These are phyloP conservation scores for Laguncularia racemosa DNA, from an alignment of 345 rosid genomes.

Conservation along the genomic window DNA sequence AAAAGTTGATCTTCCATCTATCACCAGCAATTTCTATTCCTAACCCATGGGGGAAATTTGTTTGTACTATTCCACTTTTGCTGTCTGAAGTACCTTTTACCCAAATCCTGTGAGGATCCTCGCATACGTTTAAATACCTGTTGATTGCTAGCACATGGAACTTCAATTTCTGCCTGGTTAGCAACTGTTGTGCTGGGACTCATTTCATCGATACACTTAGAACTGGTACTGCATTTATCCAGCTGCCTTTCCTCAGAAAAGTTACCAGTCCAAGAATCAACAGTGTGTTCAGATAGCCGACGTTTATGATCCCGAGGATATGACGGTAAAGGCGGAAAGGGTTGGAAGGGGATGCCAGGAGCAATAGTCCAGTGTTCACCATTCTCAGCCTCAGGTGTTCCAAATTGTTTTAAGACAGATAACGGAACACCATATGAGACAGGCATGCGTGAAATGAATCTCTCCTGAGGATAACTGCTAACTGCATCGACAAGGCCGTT, in stretches of 20 bases:
- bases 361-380: slow-evolving; percentile 56
- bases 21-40: slow-evolving; percentile 38
- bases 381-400: slow-evolving; percentile 40
- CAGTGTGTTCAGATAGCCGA: slow-evolving; percentile 15
- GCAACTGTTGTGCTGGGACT: slow-evolving; percentile 23
- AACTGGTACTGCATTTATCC: slow-evolving; percentile 5
- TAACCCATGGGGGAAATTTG: slow-evolving; percentile 51
- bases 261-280: slow-evolving; percentile 12
- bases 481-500: slow-evolving; percentile 27
- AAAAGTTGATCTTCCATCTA: slow-evolving; percentile 17
- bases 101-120: slow-evolving; percentile 48
- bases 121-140: slow-evolving; percentile 37
- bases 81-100: slow-evolving; percentile 71
- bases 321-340: slow-evolving; percentile 86
- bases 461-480: slow-evolving; percentile 43
- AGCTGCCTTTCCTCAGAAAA: slow-evolving; percentile 10
- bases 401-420: slow-evolving; percentile 50
- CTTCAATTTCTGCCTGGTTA: slow-evolving; percentile 24
- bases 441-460: slow-evolving; percentile 52
- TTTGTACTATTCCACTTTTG: slow-evolving; percentile 45
- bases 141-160: slow-evolving; percentile 23
- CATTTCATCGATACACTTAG: slow-evolving; percentile 17
- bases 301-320: slow-evolving; percentile 35
- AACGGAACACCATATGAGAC: slow-evolving; percentile 88
- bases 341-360: slow-evolving; percentile 81